A percentile compares a stretch with the other conserved stretches of the same genome.
Evolutionary conservation across 2,329 filamentous ascomycete genomes (phyloP).

Genomic region (Penicillium sp.): DNA sequence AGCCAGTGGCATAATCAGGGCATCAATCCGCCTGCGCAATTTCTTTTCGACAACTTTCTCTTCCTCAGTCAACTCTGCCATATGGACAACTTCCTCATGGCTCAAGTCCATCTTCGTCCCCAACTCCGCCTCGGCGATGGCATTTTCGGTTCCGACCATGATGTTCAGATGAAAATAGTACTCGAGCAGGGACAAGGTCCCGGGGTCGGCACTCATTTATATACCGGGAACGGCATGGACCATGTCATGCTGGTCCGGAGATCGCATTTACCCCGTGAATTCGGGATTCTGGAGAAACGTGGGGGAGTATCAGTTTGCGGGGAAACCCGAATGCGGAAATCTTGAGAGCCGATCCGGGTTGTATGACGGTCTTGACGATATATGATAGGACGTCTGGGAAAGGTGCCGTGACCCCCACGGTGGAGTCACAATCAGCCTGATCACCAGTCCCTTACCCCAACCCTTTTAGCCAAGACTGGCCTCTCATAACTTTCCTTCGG

Average conservation of each 20-base stretch:
- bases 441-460: background rate
- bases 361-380: background rate
- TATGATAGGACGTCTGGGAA: background rate
- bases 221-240: background rate
- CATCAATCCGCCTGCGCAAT: conserved; percentile 35
- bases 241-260: background rate
- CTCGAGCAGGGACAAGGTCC: background rate
- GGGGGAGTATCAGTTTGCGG: conserved; percentile 10
- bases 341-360: background rate
- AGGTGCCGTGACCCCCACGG: background rate
- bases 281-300: conserved; percentile 1
- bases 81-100: conserved; percentile 21
- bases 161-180: background rate
- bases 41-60: conserved; percentile 38
- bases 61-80: conserved; percentile 22
- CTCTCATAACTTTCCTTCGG: background rate
- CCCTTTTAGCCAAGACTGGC: background rate
- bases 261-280: conserved; percentile 10
- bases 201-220: conserved; percentile 1
- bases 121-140: conserved; percentile 16
- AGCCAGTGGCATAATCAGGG: conserved; percentile 38
- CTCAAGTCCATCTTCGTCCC: conserved; percentile 17
- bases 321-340: conserved; percentile 1
- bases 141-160: conserved; percentile 10
- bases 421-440: background rate